A percentile compares a stretch with the other conserved stretches of the same genome.
These are phyloP conservation scores for Ophiorrhiza pumila DNA, from an alignment of 257 asterid species.

Conservation along the genomic window DNA sequence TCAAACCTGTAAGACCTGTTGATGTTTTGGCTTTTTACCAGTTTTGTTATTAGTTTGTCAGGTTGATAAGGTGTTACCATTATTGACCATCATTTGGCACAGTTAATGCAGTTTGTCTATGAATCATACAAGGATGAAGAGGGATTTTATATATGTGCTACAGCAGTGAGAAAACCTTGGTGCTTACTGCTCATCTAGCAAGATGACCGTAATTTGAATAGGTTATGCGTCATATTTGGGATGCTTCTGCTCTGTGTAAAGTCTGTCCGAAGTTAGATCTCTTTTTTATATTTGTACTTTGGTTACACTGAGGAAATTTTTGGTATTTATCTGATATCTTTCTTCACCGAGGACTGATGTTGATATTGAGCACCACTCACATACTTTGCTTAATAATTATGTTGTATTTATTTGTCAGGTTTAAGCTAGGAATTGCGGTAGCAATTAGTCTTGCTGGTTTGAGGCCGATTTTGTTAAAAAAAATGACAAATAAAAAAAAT, in stretches of 20 bases:
- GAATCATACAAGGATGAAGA: slow-evolving; percentile 72
- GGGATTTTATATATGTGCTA: slow-evolving; percentile 95
- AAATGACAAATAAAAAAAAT: too few relatives aligned
- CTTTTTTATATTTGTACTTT: background rate
- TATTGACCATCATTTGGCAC: slow-evolving; percentile 32
- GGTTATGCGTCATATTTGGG: background rate
- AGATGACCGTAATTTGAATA: background rate
- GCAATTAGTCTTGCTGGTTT: too few relatives aligned
- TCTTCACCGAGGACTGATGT: background rate
- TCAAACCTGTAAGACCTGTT: slow-evolving; percentile 61
- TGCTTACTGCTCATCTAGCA: background rate
- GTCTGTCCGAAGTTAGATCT: background rate
- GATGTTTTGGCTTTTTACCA: slow-evolving; percentile 4
- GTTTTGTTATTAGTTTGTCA: background rate
- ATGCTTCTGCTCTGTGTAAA: background rate
- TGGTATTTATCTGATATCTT: background rate
- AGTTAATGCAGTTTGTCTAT: slow-evolving; percentile 65
- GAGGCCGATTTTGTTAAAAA: too few relatives aligned
- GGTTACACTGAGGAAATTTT: background rate
- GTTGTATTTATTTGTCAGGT: too few relatives aligned
- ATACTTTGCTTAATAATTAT: background rate
- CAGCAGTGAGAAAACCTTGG: slow-evolving; percentile 91
- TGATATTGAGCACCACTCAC: background rate
- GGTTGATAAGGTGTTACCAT: background rate
- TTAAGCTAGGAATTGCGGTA: too few relatives aligned